phyloP scores from a whole-genome alignment of 2,329 filamentous ascomycete species.

The Onygena corvina region DNA sequence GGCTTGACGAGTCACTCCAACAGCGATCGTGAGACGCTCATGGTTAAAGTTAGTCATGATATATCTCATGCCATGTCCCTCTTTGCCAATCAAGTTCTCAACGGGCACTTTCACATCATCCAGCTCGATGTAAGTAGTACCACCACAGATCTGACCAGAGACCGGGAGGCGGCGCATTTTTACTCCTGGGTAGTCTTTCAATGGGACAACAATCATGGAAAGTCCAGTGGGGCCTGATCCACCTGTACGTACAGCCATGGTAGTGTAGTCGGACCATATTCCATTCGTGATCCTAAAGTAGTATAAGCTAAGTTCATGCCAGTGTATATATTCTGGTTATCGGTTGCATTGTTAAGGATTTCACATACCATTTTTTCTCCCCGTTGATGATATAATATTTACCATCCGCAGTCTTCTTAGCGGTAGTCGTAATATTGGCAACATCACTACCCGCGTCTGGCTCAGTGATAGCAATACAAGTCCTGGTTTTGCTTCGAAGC shows the following conservation, averaged over 20 bases:
- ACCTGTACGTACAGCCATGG: slow-evolving; percentile 63
- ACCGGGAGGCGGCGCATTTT: slow-evolving; percentile 57
- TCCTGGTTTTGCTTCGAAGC: slow-evolving; percentile 52
- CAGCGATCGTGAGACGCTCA: slow-evolving; percentile 56
- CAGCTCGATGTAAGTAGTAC: slow-evolving; percentile 64
- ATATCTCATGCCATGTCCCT: slow-evolving; percentile 61
- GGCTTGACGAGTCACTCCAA: slow-evolving; percentile 51
- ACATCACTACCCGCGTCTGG: slow-evolving; percentile 64
- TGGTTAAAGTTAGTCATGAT: slow-evolving; percentile 75
- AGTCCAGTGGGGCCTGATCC: slow-evolving; percentile 51
- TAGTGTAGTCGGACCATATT: slow-evolving; percentile 55
- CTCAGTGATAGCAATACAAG: slow-evolving; percentile 69
- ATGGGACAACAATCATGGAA: slow-evolving; percentile 55
- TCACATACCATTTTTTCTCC: slow-evolving; percentile 57
- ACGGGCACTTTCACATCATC: slow-evolving; percentile 62
- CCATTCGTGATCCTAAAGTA: slow-evolving; percentile 52
- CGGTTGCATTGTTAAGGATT: no score
- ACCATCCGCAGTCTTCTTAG: slow-evolving; percentile 49
- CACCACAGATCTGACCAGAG: slow-evolving; percentile 50
- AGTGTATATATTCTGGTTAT: slow-evolving; percentile 19
- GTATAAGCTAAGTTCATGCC: neutral
- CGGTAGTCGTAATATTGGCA: slow-evolving; percentile 58
- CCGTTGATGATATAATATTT: slow-evolving; percentile 60
- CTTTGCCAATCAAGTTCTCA: slow-evolving; percentile 56
- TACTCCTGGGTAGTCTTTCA: slow-evolving; percentile 56